Conservation (phyloP, 768 basidiomycete species). For the Amanita fuliginea region DNA sequence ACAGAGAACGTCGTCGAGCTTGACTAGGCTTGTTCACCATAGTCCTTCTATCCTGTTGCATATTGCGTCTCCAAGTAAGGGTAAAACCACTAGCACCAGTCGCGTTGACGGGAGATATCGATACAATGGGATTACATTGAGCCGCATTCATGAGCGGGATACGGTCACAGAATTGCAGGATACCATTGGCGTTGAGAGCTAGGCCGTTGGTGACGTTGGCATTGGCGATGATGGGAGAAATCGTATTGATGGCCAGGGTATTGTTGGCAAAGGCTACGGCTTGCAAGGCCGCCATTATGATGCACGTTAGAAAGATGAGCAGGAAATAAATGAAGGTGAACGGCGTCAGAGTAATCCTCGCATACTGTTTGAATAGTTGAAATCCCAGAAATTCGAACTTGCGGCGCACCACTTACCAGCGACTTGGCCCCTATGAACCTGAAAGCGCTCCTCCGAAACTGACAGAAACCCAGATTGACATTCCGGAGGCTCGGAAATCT, state of each 20-base stretch:
- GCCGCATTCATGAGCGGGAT: slow-evolving; percentile 22
- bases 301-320: slow-evolving; percentile 29
- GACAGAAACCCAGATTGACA: not conserved
- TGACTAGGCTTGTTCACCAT: not conserved
- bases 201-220: slow-evolving; percentile 16
- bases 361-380: slow-evolving; percentile 25
- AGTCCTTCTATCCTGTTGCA: not conserved
- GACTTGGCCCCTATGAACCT: not conserved
- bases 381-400: not conserved
- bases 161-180: slow-evolving; percentile 26
- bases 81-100: not conserved
- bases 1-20: not conserved
- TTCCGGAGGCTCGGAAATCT: not conserved
- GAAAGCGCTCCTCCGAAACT: not conserved
- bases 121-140: slow-evolving; percentile 13
- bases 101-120: not conserved
- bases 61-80: slow-evolving; percentile 2
- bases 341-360: slow-evolving; percentile 36
- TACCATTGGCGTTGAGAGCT: slow-evolving; percentile 14
- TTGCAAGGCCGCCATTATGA: slow-evolving; percentile 31
- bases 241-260: slow-evolving; percentile 18
- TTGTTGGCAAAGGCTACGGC: slow-evolving; percentile 26
- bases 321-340: slow-evolving; percentile 38
- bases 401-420: not conserved
- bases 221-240: slow-evolving; percentile 20